Base-by-base conservation (phyloP, 345 rosid species). In the Euphorbia lathyris region DNA sequence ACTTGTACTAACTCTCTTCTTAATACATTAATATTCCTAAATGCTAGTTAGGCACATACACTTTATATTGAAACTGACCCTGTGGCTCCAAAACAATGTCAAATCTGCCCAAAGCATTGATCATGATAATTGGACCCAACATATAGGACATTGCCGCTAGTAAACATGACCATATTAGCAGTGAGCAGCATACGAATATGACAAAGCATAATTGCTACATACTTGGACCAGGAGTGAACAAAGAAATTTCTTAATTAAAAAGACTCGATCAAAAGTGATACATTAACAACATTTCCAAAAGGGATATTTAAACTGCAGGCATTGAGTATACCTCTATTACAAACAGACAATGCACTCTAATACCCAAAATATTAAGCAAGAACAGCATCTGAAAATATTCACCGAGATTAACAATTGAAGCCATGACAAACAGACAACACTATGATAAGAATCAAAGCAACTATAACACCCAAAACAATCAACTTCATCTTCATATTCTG, bases 401-500 rank as follows among this genome's bases (percentile, higher is more conserved):
- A 62, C 47, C 62, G 52, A 76, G 65, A 65, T 71, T 72, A 77
- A 73, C 98, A 94, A 1, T 81, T 86, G 86, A 94, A 90, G 56
- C 97, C 96, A 69, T 68, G 96, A 80, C 97, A 94, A 68, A 94
- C 65, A 0, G 96, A 85, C 52, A 94, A 74, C 48, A 89, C 3
- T 56, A 91, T 81, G 75, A 91, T 73, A 55, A 93, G 92, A 76
- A 89, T 74, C 83, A 93, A 74, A 8, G 84, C 85, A 22, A 82
- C 25, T 59, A 93, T 9, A 66, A 94, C 83, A 57, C 85, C 96
- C 20, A 88, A 65, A 29, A 89, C 98, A 45, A 94, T 82, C 73
- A 93, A 82, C 79, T 93, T 93, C 45, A 91, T 86, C 91, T 93
- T 94, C 98, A 94, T 94, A 73, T 91, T 94, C 79, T 94, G 84